A percentile compares a stretch with the other conserved stretches of the same genome.
Evolutionary conservation across 106 monocot species (phyloP).

Genomic region (Allium sativum): DNA sequence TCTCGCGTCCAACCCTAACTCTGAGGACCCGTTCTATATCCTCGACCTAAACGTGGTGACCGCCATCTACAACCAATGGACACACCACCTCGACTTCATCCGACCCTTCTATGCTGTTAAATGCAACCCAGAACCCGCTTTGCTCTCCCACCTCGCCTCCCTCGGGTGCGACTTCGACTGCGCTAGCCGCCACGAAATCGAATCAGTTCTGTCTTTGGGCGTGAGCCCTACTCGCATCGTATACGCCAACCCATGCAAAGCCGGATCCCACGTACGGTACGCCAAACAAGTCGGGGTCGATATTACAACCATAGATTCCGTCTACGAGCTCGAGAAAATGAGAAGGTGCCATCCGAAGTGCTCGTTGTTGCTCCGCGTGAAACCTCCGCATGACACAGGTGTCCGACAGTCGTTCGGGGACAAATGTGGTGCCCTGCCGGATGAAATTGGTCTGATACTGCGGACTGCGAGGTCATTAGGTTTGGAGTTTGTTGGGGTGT

Average conservation of each 20-base stretch:
- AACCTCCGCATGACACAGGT: not conserved
- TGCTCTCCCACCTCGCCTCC: conserved; percentile 8
- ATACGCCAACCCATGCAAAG: conserved; percentile 24
- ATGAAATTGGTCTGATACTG: conserved; percentile 1
- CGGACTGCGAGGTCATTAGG: not conserved
- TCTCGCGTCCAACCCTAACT: not conserved
- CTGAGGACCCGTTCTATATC: conserved; percentile 9
- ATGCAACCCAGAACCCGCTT: conserved; percentile 14
- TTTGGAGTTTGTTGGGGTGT: conserved; percentile 6
- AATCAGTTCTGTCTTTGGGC: conserved; percentile 6
- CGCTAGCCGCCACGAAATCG: conserved; percentile 18
- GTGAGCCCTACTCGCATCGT: conserved; percentile 3
- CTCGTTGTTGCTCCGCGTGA: not conserved
- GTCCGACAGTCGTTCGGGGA: not conserved
- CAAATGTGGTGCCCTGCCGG: conserved; percentile 6
- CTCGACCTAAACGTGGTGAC: conserved; percentile 4
- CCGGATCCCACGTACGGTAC: conserved; percentile 13
- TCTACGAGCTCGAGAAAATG: conserved; percentile 9
- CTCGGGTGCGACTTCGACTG: conserved; percentile 16
- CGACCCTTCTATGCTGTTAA: conserved; percentile 19
- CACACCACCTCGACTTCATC: not conserved
- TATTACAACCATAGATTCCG: conserved; percentile 15
- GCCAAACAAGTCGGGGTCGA: not conserved
- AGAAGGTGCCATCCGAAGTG: conserved; percentile 4
- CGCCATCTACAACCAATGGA: conserved; percentile 6